A percentile compares a stretch with the other conserved stretches of the same genome.
Conservation (phyloP, 2,329 filamentous ascomycete species). For the Curvularia hawaiiensis region DNA sequence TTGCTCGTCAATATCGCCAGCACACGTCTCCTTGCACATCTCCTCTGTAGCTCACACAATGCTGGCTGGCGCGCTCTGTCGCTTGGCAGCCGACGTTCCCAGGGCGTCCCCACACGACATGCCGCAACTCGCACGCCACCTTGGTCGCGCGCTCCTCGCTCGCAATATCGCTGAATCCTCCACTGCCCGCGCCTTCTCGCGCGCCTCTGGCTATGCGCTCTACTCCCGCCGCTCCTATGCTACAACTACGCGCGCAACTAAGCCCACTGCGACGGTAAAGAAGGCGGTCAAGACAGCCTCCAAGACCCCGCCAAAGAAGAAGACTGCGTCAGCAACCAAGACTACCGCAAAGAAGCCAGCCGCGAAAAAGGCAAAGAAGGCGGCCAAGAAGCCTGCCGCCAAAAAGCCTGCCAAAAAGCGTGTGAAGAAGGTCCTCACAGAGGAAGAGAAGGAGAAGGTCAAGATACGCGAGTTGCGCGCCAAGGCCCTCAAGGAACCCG, state of each 20-base stretch:
- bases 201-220: constrained; percentile 29
- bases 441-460: constrained; percentile 37
- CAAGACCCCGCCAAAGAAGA: constrained; percentile 37
- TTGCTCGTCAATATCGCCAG: constrained; percentile 12
- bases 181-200: constrained; percentile 28
- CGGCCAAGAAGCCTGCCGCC: constrained; percentile 26
- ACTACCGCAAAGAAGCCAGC: constrained; percentile 25
- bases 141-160: constrained; percentile 30
- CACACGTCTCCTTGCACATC: constrained; percentile 10
- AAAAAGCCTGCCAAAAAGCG: constrained; percentile 18
- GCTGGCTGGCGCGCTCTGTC: constrained; percentile 45
- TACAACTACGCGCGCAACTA: constrained; percentile 38
- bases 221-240: constrained; percentile 40
- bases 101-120: constrained; percentile 45
- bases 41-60: constrained; percentile 26
- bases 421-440: constrained; percentile 34
- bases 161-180: constrained; percentile 31
- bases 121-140: constrained; percentile 39
- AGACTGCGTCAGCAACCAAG: constrained; percentile 31
- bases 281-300: constrained; percentile 32
- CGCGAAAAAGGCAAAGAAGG: constrained; percentile 16
- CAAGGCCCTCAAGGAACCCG: constrained; percentile 46
- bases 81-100: constrained; percentile 42
- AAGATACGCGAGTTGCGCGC: constrained; percentile 42
- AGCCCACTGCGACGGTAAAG: constrained; percentile 42